These are phyloP conservation scores for Calonectria ilicicola DNA, from an alignment of 2,329 filamentous ascomycete species.

Conservation along the genomic window DNA sequence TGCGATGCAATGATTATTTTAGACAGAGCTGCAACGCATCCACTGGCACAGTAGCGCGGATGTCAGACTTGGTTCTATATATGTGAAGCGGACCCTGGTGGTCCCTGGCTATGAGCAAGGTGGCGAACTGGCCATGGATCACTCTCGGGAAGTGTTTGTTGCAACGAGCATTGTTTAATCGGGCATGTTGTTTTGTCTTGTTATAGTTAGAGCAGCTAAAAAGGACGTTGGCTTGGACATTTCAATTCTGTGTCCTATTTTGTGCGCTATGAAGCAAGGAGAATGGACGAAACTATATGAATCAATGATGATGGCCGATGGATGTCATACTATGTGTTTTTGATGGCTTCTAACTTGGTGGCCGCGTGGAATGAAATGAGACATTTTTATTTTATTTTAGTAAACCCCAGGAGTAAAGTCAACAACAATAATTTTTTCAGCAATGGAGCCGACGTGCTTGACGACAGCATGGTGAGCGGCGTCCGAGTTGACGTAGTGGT, in stretches of 20 bases:
- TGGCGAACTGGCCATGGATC: background rate
- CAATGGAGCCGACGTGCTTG: conserved; percentile 56
- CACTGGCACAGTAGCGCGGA: background rate
- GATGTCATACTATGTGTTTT: background rate
- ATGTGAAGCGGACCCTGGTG: background rate
- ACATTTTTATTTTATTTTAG: background rate
- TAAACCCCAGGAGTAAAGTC: conserved; percentile 58
- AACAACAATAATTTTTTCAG: conserved; percentile 66
- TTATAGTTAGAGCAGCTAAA: background rate
- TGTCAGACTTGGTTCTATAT: background rate
- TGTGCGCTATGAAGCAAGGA: background rate
- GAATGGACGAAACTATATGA: background rate
- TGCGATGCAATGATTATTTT: conserved; percentile 25
- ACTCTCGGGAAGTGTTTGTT: background rate
- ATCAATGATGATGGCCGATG: background rate
- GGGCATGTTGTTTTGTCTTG: conserved; percentile 6
- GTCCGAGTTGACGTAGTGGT: conserved; percentile 76
- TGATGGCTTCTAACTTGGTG: background rate
- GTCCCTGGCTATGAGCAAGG: background rate
- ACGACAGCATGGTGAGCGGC: conserved; percentile 67
- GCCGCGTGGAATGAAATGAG: background rate
- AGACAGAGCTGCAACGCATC: background rate
- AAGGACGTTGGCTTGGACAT: background rate
- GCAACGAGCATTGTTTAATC: conserved; percentile 21
- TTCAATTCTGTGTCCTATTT: background rate